phyloP scores from a whole-genome alignment of 345 rosid species.

The Turritis glabra region DNA sequence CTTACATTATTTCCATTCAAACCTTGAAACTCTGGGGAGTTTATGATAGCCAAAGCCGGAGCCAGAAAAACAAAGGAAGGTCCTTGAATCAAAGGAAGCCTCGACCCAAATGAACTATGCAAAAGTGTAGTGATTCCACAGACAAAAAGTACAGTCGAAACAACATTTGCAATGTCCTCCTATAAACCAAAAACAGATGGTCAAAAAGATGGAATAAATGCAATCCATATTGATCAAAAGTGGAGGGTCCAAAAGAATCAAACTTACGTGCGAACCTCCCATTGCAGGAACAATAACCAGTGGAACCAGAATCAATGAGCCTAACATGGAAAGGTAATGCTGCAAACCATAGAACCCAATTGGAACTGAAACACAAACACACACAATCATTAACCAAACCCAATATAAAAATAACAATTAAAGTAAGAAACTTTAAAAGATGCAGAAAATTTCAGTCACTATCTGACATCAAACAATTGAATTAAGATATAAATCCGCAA shows the following conservation, averaged over 20 bases:
- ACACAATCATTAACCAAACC: not conserved
- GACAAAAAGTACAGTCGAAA: slow-evolving; percentile 85
- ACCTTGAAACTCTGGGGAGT: slow-evolving; percentile 88
- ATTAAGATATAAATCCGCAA: slow-evolving; percentile 11
- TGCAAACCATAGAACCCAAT: slow-evolving; percentile 93
- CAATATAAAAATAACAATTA: not conserved
- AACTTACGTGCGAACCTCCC: slow-evolving; percentile 93
- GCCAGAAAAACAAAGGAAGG: slow-evolving; percentile 92
- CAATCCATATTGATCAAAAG: slow-evolving; percentile 7
- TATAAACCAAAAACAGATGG: slow-evolving; percentile 35
- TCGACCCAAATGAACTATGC: slow-evolving; percentile 87
- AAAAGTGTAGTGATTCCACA: slow-evolving; percentile 86
- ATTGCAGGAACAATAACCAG: slow-evolving; percentile 95
- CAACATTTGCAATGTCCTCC: slow-evolving; percentile 87
- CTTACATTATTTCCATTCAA: slow-evolving; percentile 83
- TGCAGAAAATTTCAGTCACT: not conserved
- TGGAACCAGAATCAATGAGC: slow-evolving; percentile 88
- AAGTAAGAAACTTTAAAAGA: slow-evolving; percentile 17
- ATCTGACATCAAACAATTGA: slow-evolving; percentile 27
- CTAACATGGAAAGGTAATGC: slow-evolving; percentile 88
- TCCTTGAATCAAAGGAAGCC: slow-evolving; percentile 95
- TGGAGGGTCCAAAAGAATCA: slow-evolving; percentile 14
- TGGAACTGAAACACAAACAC: slow-evolving; percentile 62
- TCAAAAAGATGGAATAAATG: not conserved
- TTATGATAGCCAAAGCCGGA: slow-evolving; percentile 82